Evolutionary conservation across 2,329 filamentous ascomycete species (phyloP).

Genomic region (Sporothrix pseudoabietina): DNA sequence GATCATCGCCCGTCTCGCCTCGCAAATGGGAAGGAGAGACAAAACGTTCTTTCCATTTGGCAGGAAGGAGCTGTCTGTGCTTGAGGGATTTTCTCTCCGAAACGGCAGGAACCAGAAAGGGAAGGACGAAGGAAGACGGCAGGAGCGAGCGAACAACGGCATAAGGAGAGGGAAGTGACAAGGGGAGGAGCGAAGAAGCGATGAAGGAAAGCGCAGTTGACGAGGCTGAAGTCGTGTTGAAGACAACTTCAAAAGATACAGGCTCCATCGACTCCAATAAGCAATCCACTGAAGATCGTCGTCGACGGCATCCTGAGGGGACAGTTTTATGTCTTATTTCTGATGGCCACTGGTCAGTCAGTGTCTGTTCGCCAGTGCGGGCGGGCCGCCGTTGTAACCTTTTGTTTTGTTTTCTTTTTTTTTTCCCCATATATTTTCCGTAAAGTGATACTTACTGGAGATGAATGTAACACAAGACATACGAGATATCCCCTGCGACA

Average conservation of each 20-base stretch:
- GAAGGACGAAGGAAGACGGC: neutral
- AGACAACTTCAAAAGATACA: neutral
- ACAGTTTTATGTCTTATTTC: neutral
- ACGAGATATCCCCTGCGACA: neutral
- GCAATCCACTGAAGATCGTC: neutral
- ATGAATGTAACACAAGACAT: neutral
- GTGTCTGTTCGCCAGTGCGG: constrained; percentile 20
- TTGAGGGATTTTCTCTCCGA: constrained; percentile 15
- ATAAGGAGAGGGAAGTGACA: neutral
- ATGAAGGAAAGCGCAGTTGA: neutral
- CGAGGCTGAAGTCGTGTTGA: neutral
- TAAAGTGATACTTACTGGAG: neutral
- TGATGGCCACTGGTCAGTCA: neutral
- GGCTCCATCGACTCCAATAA: neutral
- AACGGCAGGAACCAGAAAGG: neutral
- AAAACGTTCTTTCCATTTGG: neutral
- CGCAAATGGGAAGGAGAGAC: neutral
- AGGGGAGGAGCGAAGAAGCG: neutral
- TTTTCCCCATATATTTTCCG: neutral
- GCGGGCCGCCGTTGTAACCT: constrained; percentile 19
- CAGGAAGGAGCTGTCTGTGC: neutral
- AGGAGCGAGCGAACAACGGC: neutral
- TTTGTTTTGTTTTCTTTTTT: neutral
- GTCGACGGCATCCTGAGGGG: neutral
- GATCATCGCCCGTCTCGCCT: constrained; percentile 20